Conservation (phyloP, 768 basidiomycete species). For the Kondoa malvinella region DNA sequence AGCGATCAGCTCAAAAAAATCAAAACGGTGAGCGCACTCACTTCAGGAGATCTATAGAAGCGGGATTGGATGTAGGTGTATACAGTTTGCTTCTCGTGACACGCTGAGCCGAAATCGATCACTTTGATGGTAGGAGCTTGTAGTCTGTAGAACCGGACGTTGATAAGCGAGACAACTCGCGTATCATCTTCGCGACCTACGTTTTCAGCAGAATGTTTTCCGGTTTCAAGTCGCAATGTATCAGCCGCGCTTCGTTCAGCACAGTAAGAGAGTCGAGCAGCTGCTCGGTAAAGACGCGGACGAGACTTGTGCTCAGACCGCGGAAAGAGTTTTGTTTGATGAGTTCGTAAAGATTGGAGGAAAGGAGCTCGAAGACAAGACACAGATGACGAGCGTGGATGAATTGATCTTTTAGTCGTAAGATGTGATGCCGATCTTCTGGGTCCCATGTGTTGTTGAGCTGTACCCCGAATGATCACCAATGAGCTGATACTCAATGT, state of each 20-base stretch:
- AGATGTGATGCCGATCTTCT: slow-evolving; percentile 85
- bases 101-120: slow-evolving; percentile 97
- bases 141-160: slow-evolving; percentile 39
- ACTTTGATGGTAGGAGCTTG: slow-evolving; percentile 98
- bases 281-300: slow-evolving; percentile 96
- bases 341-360: slow-evolving; percentile 93
- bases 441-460: slow-evolving; percentile 89
- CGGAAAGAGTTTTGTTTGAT: slow-evolving; percentile 99
- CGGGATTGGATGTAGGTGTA: slow-evolving; percentile 99
- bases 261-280: slow-evolving; percentile 79
- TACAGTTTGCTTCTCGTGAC: slow-evolving; percentile 97
- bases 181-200: slow-evolving; percentile 36
- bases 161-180: slow-evolving; percentile 4
- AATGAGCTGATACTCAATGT: neutral
- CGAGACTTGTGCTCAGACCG: slow-evolving; percentile 85
- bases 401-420: slow-evolving; percentile 86
- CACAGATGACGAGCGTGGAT: slow-evolving; percentile 92
- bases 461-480: slow-evolving; percentile 35
- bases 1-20: neutral
- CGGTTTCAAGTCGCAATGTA: slow-evolving; percentile 96
- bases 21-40: slow-evolving; percentile 29
- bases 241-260: slow-evolving; percentile 83
- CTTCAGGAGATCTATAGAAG: slow-evolving; percentile 96
- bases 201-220: slow-evolving; percentile 96
- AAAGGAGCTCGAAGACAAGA: slow-evolving; percentile 90